Conservation (phyloP, 1,139 yeast genomes). For the Candida sojae region DNA sequence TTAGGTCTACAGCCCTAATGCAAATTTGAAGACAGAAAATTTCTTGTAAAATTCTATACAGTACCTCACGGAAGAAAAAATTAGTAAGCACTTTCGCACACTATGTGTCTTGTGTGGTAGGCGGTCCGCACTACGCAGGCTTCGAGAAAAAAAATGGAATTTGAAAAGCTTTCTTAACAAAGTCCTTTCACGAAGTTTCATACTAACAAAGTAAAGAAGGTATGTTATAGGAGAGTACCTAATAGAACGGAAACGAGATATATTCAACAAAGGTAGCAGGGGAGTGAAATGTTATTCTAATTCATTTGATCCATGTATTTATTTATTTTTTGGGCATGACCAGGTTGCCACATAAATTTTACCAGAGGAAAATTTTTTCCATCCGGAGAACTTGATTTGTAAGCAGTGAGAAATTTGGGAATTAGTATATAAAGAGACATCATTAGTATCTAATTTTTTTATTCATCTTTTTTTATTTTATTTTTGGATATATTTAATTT, state of each 20-base stretch:
- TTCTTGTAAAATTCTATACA: neutral
- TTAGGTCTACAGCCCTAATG: slow-evolving; percentile 5
- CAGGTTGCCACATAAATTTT: no score
- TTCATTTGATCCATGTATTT: neutral
- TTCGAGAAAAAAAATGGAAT: slow-evolving; percentile 7
- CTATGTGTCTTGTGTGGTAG: slow-evolving; percentile 1
- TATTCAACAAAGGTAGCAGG: neutral
- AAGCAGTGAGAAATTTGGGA: neutral
- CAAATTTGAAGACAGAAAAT: neutral
- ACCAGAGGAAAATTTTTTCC: neutral
- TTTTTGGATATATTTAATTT: neutral
- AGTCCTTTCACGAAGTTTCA: slow-evolving; percentile 6
- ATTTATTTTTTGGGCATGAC: no score
- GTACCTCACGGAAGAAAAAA: neutral
- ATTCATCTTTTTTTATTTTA: neutral
- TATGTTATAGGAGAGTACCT: slow-evolving; percentile 16
- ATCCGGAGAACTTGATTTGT: slow-evolving; percentile 5
- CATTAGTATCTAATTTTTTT: neutral
- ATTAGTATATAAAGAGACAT: neutral
- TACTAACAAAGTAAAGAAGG: slow-evolving; percentile 23
- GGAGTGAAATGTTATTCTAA: neutral
- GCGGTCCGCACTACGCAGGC: slow-evolving; percentile 1
- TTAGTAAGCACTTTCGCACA: slow-evolving; percentile 3
- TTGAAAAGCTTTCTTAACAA: slow-evolving; percentile 7
- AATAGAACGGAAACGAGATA: neutral